These are phyloP conservation scores for Coemansia sp. DNA, from an alignment of 192 early-diverging fungal species.

Conservation along the genomic window DNA sequence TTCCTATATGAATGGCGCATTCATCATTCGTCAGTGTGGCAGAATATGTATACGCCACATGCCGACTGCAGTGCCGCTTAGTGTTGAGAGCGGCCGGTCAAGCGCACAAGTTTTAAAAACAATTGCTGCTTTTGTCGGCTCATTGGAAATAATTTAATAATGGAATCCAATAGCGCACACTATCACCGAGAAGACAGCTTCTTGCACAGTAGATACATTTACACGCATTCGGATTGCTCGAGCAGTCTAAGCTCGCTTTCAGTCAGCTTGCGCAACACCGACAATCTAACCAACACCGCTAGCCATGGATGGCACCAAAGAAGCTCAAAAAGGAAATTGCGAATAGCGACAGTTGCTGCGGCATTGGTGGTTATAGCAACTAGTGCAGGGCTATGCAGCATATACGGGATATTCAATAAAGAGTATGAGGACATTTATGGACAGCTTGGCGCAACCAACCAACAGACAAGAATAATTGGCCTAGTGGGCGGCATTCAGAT, in stretches of 20 bases:
- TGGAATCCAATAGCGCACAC: neutral
- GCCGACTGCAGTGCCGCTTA: no score
- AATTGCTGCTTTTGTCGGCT: neutral
- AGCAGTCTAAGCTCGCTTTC: conserved; percentile 27
- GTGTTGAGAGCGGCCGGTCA: no score
- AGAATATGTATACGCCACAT: no score
- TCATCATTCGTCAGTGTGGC: no score
- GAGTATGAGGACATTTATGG: conserved; percentile 7
- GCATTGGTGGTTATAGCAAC: neutral
- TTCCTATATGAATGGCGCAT: no score
- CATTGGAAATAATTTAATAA: neutral
- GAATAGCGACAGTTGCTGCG: neutral
- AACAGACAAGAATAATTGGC: neutral
- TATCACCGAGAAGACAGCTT: conserved; percentile 5
- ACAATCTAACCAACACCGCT: neutral
- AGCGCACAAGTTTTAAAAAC: no score
- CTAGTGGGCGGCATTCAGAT: neutral
- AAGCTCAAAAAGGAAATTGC: neutral
- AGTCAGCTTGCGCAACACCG: neutral
- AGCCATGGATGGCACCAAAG: neutral
- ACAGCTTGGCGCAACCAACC: no score
- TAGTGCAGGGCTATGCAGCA: conserved; percentile 15
- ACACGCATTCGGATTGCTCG: conserved; percentile 26
- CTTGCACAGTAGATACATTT: conserved; percentile 3
- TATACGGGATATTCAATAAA: conserved; percentile 19